Base-by-base conservation (phyloP, 192 early-diverging fungal genomes). In the Gaertneriomyces sp. region DNA sequence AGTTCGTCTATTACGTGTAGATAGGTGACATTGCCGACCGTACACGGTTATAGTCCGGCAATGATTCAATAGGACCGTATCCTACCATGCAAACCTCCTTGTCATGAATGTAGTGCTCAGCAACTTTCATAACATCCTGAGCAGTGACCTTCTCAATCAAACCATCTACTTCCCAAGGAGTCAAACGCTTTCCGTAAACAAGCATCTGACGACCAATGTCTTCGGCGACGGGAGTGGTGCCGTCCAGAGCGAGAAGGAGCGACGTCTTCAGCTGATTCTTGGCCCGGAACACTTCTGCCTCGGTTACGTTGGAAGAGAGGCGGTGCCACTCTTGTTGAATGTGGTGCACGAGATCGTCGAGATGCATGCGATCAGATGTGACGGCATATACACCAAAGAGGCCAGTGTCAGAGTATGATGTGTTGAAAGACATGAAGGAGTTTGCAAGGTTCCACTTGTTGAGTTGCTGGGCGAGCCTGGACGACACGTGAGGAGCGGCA, bases 371-470 rank as follows among this genome's bases (percentile, higher is more conserved):
- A 78, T 91, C 90, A 77, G 96, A 91, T 20, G 91, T 88, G 46
- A 89, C 86, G 60, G 93, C 74, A 84, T 98, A 98, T 69, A 95
- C 93, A 61, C 96, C 96, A 82, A 93, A 98, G 55, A 98, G 83
- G 45, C 96, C 96, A 33, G 94, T 97, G 78, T 98, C 96, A 44
- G 89, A 89, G 87, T 98, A 98, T n/a, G 93, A 94, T 25, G 96
- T 98, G 84, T 98, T 97, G 86, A 98, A 98, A 55, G 94, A 90
- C 92, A 96, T 93, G 89, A 95, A 98, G 56, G 92, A 95, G 84
- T 95, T 98, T 72, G 94, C 96, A 61, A 98, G 82, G 53, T 66
- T 44, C 79, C 89, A 75, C 79, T 93, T 82, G 76, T 85, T 78
- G 61, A 98, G 80, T 50, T 90, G 81, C 72, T 87, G 81, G 50